A percentile compares a stretch with the other conserved stretches of the same genome.
phyloP scores from a whole-genome alignment of 805 yeast genomes.

The Lachancea quebecensis region DNA sequence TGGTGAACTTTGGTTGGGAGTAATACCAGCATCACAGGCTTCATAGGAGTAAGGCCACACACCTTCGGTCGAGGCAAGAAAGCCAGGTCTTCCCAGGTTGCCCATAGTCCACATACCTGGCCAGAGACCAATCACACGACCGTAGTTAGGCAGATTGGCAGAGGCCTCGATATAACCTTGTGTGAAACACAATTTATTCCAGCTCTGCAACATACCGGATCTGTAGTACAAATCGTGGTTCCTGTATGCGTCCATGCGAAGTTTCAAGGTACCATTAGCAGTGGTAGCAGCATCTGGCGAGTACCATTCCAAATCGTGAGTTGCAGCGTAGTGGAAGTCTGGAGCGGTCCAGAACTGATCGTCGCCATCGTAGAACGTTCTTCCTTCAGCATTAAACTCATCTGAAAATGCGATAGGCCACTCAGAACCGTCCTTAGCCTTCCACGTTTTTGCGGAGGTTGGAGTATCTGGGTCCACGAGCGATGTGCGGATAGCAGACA shows the following conservation, averaged over 20 bases:
- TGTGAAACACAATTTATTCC: slow-evolving; percentile 88
- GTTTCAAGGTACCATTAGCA: slow-evolving; percentile 56
- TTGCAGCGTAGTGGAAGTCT: slow-evolving; percentile 78
- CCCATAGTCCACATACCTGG: slow-evolving; percentile 97
- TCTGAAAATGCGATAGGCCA: slow-evolving; percentile 85
- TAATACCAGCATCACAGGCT: slow-evolving; percentile 87
- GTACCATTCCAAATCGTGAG: slow-evolving; percentile 90
- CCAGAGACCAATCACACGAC: slow-evolving; percentile 80
- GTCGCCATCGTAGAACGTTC: slow-evolving; percentile 85
- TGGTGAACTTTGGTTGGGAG: slow-evolving; percentile 83
- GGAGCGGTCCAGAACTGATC: slow-evolving; percentile 89
- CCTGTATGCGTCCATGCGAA: slow-evolving; percentile 74
- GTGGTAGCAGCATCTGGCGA: slow-evolving; percentile 86
- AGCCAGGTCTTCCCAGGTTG: slow-evolving; percentile 88
- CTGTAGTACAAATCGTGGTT: slow-evolving; percentile 77
- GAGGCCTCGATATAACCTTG: slow-evolving; percentile 76
- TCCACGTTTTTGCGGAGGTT: slow-evolving; percentile 39
- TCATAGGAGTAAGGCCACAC: slow-evolving; percentile 92
- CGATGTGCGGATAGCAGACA: slow-evolving; percentile 45
- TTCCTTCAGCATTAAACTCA: slow-evolving; percentile 83
- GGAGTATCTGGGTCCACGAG: slow-evolving; percentile 64
- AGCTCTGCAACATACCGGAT: slow-evolving; percentile 85
- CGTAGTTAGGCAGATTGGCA: slow-evolving; percentile 72
- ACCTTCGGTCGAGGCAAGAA: slow-evolving; percentile 79
- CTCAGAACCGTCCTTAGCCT: slow-evolving; percentile 49